phyloP scores from a whole-genome alignment of 768 basidiomycete species.

The Tulasnella sp. region DNA sequence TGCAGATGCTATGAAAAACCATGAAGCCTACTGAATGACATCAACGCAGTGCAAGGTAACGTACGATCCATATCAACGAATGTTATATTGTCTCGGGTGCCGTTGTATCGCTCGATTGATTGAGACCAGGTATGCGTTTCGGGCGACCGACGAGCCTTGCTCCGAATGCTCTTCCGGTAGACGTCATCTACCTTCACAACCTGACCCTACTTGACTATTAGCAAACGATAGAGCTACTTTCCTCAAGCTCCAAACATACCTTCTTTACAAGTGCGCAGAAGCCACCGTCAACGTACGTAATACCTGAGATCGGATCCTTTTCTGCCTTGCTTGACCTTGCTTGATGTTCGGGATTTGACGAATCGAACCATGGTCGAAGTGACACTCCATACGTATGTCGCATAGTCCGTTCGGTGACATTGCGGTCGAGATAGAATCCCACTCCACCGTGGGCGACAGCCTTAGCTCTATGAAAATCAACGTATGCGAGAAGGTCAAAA shows the following conservation, averaged over 20 bases:
- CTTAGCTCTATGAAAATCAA: conserved; percentile 60
- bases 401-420: conserved; percentile 79
- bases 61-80: conserved; percentile 5
- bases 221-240: background rate
- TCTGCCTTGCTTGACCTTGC: conserved; percentile 63
- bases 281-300: background rate
- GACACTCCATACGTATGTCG: conserved; percentile 83
- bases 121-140: background rate
- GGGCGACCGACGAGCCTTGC: background rate
- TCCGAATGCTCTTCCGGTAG: background rate
- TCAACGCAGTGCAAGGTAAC: too few relatives aligned
- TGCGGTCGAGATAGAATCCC: conserved; percentile 83
- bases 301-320: background rate
- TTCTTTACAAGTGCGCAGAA: background rate
- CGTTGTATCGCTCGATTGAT: background rate
- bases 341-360: conserved; percentile 66
- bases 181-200: background rate
- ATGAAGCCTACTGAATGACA: background rate
- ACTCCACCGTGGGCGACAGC: conserved; percentile 84
- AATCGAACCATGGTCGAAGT: conserved; percentile 71
- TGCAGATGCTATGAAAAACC: background rate
- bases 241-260: too few relatives aligned
- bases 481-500: background rate
- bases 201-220: background rate
- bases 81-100: background rate